Evolutionary conservation across 23 red algal species (phyloP), one percentile per base, ranked within the genome.

Genomic region (Pyropia haitanensis): DNA sequence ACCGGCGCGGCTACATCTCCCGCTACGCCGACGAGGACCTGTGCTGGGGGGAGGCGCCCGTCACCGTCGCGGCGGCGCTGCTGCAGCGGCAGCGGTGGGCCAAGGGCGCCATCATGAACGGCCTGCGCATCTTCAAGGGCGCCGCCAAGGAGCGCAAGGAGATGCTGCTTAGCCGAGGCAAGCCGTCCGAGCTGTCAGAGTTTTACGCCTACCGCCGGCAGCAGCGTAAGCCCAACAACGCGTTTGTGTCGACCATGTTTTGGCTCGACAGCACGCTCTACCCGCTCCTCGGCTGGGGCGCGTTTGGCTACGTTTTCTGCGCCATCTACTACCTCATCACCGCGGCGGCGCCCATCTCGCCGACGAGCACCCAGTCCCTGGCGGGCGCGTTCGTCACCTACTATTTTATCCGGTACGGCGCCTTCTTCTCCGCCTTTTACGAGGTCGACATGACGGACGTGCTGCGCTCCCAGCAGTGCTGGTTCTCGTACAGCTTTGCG

Each of bases 101-200:
- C 3, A 87, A 87, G 31, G 81, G 81, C 30, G 81, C 81, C 18
- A 66, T 87, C n/a, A 87, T 87, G 81, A 87, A 87, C 25, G 81
- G 81, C 3, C 75, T 87, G 53, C 75, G 70, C 32, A 87, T 87
- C 56, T 76, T 87, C 18, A 60, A 72, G n/a, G 64, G 57, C 10
- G 30, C 69, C 64, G 61, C 58, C 48, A 66, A 18, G 22, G 68
- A 61, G 27, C 49, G 76, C 20, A 75, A 63, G 57, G 56, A 87
- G 18, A 70, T 62, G 50, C 48, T 60, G 29, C 50, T 70, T 24
- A 58, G 48, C 30, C 71, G 81, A 46, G 71, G 81, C 19, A 70
- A 72, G 29, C 39, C 39, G 10, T 70, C 71, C 19, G 81, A 87
- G 51, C 75, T 87, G 9, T 70, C 75, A 68, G 81, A 87, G 57